A percentile compares a stretch with the other conserved stretches of the same genome.
Conservation (phyloP, 176 grass and related monocot species). For the Triticum turgidum region DNA sequence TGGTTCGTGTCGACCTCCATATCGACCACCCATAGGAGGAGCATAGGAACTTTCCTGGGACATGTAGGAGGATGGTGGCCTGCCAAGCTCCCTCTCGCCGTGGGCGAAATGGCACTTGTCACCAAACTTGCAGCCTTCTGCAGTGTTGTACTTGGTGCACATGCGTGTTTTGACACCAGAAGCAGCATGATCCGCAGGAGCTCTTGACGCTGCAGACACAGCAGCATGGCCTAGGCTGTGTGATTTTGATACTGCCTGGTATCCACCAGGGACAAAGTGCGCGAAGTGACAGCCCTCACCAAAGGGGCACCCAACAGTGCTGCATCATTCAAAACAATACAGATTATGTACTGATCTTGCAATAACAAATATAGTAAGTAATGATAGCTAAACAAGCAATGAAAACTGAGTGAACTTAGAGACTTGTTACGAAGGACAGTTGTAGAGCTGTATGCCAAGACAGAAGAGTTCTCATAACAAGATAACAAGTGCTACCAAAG, state of each 20-base stretch:
- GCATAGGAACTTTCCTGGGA: slow-evolving; percentile 44
- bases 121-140: slow-evolving; percentile 82
- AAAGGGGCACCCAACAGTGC: slow-evolving; percentile 84
- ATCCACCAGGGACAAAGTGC: slow-evolving; percentile 75
- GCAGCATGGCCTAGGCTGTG: slow-evolving; percentile 55
- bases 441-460: background rate
- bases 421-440: background rate
- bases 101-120: slow-evolving; percentile 88
- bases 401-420: background rate
- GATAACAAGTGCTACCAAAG: background rate
- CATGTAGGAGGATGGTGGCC: slow-evolving; percentile 22
- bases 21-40: slow-evolving; percentile 52
- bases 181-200: slow-evolving; percentile 35
- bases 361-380: background rate
- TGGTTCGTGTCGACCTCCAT: slow-evolving; percentile 43
- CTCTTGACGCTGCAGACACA: slow-evolving; percentile 48
- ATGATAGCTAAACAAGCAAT: background rate
- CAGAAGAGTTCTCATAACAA: background rate
- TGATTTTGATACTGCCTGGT: slow-evolving; percentile 64
- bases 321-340: slow-evolving; percentile 45
- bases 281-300: slow-evolving; percentile 83
- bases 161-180: slow-evolving; percentile 63
- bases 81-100: slow-evolving; percentile 76
- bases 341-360: slow-evolving; percentile 13
- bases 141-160: slow-evolving; percentile 90